phyloP scores from a whole-genome alignment of 1,284 basidiomycete genomes.

The Cryptococcus deneoformans region DNA sequence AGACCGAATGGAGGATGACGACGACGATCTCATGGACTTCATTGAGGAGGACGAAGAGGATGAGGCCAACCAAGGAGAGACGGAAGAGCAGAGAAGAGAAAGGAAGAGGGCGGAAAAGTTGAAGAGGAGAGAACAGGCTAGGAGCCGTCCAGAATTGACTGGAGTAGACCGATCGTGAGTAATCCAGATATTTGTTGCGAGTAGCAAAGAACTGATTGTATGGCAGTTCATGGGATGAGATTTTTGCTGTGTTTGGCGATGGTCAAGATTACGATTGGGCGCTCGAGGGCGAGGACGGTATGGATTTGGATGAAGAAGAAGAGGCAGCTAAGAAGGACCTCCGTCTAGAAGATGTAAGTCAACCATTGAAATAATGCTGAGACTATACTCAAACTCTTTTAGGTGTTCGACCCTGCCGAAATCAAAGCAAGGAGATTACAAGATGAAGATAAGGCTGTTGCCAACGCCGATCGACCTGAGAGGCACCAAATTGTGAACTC shows the following conservation, averaged over 20 bases:
- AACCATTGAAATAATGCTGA: not conserved
- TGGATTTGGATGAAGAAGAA: conserved; percentile 68
- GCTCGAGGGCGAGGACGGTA: conserved; percentile 63
- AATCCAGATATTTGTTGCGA: not conserved
- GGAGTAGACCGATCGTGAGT: conserved; percentile 85
- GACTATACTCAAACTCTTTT: not conserved
- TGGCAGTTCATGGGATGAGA: conserved; percentile 89
- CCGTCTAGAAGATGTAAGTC: conserved; percentile 82
- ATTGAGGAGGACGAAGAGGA: conserved; percentile 79
- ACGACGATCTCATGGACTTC: conserved; percentile 69
- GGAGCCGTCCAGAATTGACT: conserved; percentile 68
- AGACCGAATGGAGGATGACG: conserved; percentile 50
- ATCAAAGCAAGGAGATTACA: conserved; percentile 88
- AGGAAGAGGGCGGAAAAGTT: conserved; percentile 67
- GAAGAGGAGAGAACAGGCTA: conserved; percentile 62
- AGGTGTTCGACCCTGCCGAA: conserved; percentile 99
- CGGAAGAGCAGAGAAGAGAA: conserved; percentile 69
- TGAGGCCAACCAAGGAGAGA: conserved; percentile 59
- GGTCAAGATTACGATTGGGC: conserved; percentile 98
- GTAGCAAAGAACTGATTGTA: conserved; percentile 8
- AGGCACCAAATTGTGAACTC: conserved; percentile 94
- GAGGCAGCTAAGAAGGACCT: conserved; percentile 64
- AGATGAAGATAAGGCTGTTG: conserved; percentile 91
- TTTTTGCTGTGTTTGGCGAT: conserved; percentile 95
- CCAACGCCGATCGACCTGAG: conserved; percentile 88